Base-by-base conservation (phyloP, 192 early-diverging fungal species). In the Coemansia sp. region DNA sequence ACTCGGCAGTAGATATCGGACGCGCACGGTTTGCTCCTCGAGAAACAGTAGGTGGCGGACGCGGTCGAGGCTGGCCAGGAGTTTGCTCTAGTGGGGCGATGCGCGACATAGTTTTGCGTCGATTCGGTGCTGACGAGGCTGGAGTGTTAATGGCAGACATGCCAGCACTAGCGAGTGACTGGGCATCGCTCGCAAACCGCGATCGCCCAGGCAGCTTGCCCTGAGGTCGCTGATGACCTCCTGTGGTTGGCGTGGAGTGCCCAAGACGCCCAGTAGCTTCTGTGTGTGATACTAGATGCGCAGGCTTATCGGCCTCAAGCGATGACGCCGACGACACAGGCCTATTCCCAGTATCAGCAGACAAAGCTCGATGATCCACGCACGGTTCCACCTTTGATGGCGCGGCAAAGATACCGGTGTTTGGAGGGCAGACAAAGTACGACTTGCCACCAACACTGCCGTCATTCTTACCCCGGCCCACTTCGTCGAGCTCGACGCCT, bases 391-490 rank as follows among this genome's bases (percentile, higher is more conserved):
- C 62, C 43, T 91, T 91, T 25, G 87, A 85, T 16, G 89, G 85
- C 14, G 88, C 77, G 18, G 90, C 79, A 82, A 92, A 94, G 36
- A 93, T 74, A 18, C 92, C 92, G 9, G 84, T 85, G 48, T 85
- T 80, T 11, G 86, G 83, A 25, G 86, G 84, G 69, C 92, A 93
- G 14, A 66, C 65, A 70, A 93, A 93, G 61, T 93, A 93, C 0
- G 73, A 64, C 48, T 84, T 77, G 14, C 92, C 92, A 39, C 77
- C 79, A 25, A 90, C 90, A 11, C 79, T 84, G 35, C 92, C 92
- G 47, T 90, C 85, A 68, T 94, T 94, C 65, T 94, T 94, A 23
- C 92, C 92, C 13, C 81, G 85, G 7, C 89, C 90, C 7, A 69
- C 66, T 36, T 85, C 85, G 50, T 94, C 90, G 6, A 94, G 72